Conservation (phyloP, 176 grass and related monocot genomes). For the Oryza meyeriana region DNA sequence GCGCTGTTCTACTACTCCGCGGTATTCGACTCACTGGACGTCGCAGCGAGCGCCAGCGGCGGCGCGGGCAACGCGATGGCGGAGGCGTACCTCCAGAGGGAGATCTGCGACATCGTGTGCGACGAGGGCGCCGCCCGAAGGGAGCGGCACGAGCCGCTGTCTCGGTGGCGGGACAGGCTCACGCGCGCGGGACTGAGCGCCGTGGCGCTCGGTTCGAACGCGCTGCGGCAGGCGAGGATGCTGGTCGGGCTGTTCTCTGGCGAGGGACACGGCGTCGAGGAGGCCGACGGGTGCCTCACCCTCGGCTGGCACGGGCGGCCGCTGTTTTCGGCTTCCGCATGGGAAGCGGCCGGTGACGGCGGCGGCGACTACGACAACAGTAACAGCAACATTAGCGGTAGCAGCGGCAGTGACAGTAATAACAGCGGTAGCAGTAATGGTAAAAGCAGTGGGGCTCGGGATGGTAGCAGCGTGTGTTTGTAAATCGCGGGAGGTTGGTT, state of each 20-base stretch:
- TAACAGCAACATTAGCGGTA: slow-evolving; percentile 15
- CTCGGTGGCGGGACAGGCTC: slow-evolving; percentile 59
- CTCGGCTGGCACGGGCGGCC: slow-evolving; percentile 88
- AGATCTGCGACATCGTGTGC: slow-evolving; percentile 91
- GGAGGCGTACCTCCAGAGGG: slow-evolving; percentile 69
- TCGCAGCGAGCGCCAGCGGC: slow-evolving; percentile 29
- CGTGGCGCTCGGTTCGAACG: slow-evolving; percentile 75
- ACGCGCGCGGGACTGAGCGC: slow-evolving; percentile 37
- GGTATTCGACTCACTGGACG: slow-evolving; percentile 86
- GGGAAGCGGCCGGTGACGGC: slow-evolving; percentile 40
- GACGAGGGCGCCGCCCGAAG: slow-evolving; percentile 50
- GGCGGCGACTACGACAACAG: slow-evolving; percentile 23
- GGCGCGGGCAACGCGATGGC: slow-evolving; percentile 47
- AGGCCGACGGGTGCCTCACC: slow-evolving; percentile 72
- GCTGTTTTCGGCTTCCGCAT: slow-evolving; percentile 88
- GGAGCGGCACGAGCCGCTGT: slow-evolving; percentile 93
- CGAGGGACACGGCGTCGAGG: slow-evolving; percentile 87
- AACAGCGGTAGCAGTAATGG: slow-evolving; percentile 41
- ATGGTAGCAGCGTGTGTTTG: background rate
- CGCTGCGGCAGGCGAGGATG: slow-evolving; percentile 92
- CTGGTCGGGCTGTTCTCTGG: slow-evolving; percentile 81
- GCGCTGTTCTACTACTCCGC: slow-evolving; percentile 96
- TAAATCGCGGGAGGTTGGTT: slow-evolving; percentile 3
- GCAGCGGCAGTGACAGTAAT: slow-evolving; percentile 45
- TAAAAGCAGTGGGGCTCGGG: background rate